These are phyloP conservation scores for Lactarius hatsudake DNA, from an alignment of 768 basidiomycete genomes.

Conservation along the genomic window DNA sequence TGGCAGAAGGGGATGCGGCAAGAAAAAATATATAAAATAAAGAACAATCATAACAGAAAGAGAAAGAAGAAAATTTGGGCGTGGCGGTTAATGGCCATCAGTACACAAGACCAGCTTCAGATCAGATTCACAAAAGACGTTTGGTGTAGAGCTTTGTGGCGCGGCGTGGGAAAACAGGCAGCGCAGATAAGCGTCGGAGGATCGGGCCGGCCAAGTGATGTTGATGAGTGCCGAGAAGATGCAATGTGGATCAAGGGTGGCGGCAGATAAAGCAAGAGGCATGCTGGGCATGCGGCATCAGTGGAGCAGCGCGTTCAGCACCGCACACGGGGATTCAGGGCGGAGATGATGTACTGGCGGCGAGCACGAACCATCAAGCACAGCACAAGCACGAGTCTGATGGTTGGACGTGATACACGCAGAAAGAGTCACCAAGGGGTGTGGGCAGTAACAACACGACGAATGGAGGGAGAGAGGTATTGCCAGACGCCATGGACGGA, in stretches of 20 bases:
- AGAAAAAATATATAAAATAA: neutral
- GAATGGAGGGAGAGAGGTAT: neutral
- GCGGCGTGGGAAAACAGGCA: neutral
- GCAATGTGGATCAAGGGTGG: slow-evolving; percentile 15
- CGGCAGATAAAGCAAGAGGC: neutral
- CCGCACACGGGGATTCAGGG: slow-evolving; percentile 3
- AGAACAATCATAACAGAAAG: neutral
- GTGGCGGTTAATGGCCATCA: neutral
- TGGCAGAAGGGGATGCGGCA: neutral
- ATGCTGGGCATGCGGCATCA: neutral
- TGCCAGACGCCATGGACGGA: slow-evolving; percentile 23
- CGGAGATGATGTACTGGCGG: slow-evolving; percentile 9
- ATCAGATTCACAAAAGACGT: neutral
- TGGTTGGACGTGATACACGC: neutral
- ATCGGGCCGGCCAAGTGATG: slow-evolving; percentile 9
- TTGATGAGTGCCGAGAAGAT: neutral
- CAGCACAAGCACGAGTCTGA: slow-evolving; percentile 1
- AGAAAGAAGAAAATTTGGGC: neutral
- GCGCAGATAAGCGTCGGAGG: neutral
- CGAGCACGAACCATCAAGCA: slow-evolving; percentile 1
- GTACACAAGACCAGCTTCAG: neutral
- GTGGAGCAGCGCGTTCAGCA: slow-evolving; percentile 6
- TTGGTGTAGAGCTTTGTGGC: neutral
- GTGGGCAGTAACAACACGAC: neutral
- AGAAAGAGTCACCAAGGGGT: neutral